Conservation (phyloP, 2,329 filamentous ascomycete species). For the Penicillium rolfsii region DNA sequence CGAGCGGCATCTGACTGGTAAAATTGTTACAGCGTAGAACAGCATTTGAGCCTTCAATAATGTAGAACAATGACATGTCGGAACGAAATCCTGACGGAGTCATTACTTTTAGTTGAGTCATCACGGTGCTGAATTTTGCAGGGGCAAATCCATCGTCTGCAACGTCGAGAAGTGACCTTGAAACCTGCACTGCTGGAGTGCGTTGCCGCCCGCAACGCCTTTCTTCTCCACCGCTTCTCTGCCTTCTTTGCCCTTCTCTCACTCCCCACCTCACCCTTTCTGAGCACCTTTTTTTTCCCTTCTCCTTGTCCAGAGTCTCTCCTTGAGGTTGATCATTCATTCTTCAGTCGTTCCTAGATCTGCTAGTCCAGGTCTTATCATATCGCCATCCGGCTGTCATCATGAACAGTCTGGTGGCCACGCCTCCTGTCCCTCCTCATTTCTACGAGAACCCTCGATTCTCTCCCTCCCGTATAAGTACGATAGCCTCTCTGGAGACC, state of each 20-base stretch:
- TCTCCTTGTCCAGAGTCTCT: conserved; percentile 16
- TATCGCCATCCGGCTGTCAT: conserved; percentile 42
- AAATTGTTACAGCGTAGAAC: neutral
- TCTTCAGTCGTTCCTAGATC: conserved; percentile 3
- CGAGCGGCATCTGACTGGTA: conserved; percentile 8
- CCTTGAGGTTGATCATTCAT: conserved; percentile 3
- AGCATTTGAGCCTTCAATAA: neutral
- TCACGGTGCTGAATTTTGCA: conserved; percentile 4
- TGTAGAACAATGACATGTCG: neutral
- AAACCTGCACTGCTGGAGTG: conserved; percentile 30
- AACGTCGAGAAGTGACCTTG: conserved; percentile 24
- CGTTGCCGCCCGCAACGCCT: conserved; percentile 44
- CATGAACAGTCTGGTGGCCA: conserved; percentile 66
- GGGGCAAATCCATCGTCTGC: conserved; percentile 8
- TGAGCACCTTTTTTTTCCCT: conserved; percentile 22
- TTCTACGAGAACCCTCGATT: conserved; percentile 63
- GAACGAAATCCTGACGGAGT: neutral
- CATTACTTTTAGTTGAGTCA: neutral
- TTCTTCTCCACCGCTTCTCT: conserved; percentile 40
- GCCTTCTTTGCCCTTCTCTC: conserved; percentile 32
- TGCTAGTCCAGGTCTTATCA: conserved; percentile 7
- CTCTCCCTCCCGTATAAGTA: conserved; percentile 64
- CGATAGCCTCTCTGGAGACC: conserved; percentile 32
- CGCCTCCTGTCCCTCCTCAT: conserved; percentile 64
- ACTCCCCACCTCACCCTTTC: conserved; percentile 24